Base-by-base conservation (phyloP, 805 yeast genomes). In the Metschnikowia chrysomelidarum region DNA sequence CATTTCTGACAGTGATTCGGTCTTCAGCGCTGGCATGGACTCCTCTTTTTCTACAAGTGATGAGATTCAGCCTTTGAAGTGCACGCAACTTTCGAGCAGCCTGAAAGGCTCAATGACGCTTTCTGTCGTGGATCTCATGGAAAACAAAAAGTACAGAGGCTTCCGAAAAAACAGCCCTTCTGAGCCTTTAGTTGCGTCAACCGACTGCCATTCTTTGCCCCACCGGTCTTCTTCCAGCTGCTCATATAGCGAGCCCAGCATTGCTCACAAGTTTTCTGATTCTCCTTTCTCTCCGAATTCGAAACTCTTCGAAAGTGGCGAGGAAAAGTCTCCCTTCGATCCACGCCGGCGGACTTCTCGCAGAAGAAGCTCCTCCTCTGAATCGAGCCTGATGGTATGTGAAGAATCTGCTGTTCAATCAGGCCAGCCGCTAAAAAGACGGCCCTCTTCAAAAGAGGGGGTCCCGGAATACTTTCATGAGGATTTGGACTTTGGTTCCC, bases 111-210 rank as follows among this genome's bases (percentile, higher is more conserved):
- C 42, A 50, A 50, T n/a, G n/a, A n/a, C n/a, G n/a, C n/a, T n/a
- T n/a, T n/a, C n/a, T n/a, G n/a, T n/a, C 27, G 47, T 63, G 32
- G 50, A 57, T 15, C 53, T 62, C 17, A 39, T 48, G 18, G 49
- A 50, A 9, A 63, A 63, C 40, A 63, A 56, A 27, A 66, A 62
- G 38, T 67, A 67, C 48, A 59, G 47, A 39, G 72, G 72, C 1
- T 67, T 67, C 49, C 64, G 72, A 56, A 57, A 71, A 53, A 60
- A 58, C 40, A 13, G 12, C 22, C n/a, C n/a, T n/a, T n/a, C n/a
- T n/a, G n/a, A n/a, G n/a, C n/a, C n/a, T n/a, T n/a, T n/a, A n/a
- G n/a, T n/a, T n/a, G n/a, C n/a, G n/a, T n/a, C n/a, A n/a, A n/a
- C n/a, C n/a, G n/a, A n/a, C n/a, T n/a, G n/a, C n/a, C n/a, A n/a